Evolutionary conservation across 768 basidiomycete genomes (phyloP).

Genomic region (Pleurotus tuber-regium): DNA sequence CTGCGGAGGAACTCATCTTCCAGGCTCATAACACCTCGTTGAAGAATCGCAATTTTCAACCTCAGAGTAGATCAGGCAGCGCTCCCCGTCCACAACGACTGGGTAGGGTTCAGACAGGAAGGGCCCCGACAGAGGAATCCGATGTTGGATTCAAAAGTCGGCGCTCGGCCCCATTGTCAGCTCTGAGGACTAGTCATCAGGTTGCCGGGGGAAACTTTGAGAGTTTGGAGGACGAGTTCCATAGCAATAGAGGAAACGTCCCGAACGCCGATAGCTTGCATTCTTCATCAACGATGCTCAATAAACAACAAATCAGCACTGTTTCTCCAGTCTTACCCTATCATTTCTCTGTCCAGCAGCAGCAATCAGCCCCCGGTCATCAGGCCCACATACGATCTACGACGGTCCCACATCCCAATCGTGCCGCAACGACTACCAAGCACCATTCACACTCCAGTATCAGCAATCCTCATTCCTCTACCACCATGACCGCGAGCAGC

Average conservation of each 20-base stretch:
- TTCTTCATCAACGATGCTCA: slow-evolving; percentile 2
- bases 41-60: background rate
- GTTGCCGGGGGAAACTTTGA: background rate
- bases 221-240: background rate
- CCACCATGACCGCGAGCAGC: background rate
- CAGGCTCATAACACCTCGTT: slow-evolving; percentile 36
- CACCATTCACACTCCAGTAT: slow-evolving; percentile 8
- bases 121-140: background rate
- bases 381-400: slow-evolving; percentile 3
- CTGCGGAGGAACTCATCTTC: slow-evolving; percentile 67
- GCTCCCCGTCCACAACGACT: background rate
- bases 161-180: too few species aligned
- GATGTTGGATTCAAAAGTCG: too few species aligned
- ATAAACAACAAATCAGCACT: slow-evolving; percentile 2
- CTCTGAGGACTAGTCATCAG: background rate
- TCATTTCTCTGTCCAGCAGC: background rate
- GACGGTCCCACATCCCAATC: slow-evolving; percentile 7
- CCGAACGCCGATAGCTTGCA: too few species aligned
- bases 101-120: background rate
- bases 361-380: background rate
- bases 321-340: background rate
- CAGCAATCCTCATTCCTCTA: slow-evolving; percentile 3
- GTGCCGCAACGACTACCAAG: background rate
- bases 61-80: too few species aligned
- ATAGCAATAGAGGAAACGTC: too few species aligned